Percentiles rank a stretch among this genome's conserved stretches.
These are phyloP conservation scores for Exophiala calicioides DNA, from an alignment of 2,329 filamentous ascomycete genomes.

Conservation along the genomic window DNA sequence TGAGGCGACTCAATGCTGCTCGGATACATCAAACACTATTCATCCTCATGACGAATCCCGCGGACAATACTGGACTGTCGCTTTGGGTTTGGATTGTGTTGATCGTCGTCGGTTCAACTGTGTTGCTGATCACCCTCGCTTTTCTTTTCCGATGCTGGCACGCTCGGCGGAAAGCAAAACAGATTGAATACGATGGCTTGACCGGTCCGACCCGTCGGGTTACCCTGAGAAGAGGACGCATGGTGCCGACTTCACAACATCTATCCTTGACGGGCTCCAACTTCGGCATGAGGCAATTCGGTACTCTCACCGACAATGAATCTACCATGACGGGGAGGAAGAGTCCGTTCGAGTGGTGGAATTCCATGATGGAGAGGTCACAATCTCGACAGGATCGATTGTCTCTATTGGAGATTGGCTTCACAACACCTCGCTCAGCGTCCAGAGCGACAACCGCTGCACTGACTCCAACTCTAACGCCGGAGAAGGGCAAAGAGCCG, in stretches of 20 bases:
- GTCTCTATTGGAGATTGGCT: slow-evolving; percentile 25
- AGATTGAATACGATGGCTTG: slow-evolving; percentile 19
- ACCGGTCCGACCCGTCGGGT: slow-evolving; percentile 28
- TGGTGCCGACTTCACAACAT: slow-evolving; percentile 31
- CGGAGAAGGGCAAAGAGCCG: slow-evolving; percentile 23
- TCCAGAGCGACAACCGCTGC: slow-evolving; percentile 20
- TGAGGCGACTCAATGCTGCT: slow-evolving; percentile 18
- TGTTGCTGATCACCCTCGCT: slow-evolving; percentile 21
- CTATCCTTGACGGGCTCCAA: slow-evolving; percentile 33
- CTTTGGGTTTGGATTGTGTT: slow-evolving; percentile 31
- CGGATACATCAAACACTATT: slow-evolving; percentile 1
- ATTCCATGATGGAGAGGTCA: slow-evolving; percentile 28
- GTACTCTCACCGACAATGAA: slow-evolving; percentile 26
- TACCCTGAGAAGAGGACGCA: slow-evolving; percentile 29
- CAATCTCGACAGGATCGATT: slow-evolving; percentile 25
- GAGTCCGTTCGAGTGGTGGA: slow-evolving; percentile 33
- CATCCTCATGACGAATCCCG: slow-evolving; percentile 29
- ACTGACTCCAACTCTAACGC: slow-evolving; percentile 17
- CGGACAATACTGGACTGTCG: slow-evolving; percentile 27
- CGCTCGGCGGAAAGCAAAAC: slow-evolving; percentile 16
- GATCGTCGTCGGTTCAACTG: slow-evolving; percentile 26
- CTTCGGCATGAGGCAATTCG: slow-evolving; percentile 31
- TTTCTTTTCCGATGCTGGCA: slow-evolving; percentile 21
- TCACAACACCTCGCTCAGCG: slow-evolving; percentile 13
- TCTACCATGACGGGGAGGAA: slow-evolving; percentile 27